These are phyloP conservation scores for Graphiopsis chlorocephala DNA, from an alignment of 2,329 filamentous ascomycete species.

Conservation along the genomic window DNA sequence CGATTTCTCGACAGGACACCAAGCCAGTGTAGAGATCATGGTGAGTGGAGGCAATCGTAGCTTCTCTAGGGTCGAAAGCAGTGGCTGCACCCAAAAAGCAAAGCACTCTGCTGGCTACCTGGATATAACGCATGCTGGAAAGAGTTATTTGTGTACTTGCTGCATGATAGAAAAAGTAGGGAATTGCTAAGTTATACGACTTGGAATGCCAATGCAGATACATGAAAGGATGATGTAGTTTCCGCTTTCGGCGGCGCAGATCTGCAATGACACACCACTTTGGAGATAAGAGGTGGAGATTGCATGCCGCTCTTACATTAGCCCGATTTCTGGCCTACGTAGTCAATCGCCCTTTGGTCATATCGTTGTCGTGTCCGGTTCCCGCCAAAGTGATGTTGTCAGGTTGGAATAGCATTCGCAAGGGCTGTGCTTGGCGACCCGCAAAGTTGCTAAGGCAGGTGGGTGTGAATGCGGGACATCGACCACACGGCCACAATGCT, in stretches of 20 bases:
- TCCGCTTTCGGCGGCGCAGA: background rate
- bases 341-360: background rate
- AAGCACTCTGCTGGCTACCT: background rate
- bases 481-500: background rate
- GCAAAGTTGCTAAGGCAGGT: background rate
- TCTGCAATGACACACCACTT: constrained; percentile 5
- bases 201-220: background rate
- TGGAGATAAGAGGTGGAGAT: constrained; percentile 10
- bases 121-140: background rate
- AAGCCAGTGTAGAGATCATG: constrained; percentile 52
- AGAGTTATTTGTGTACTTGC: background rate
- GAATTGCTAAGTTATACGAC: background rate
- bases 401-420: background rate
- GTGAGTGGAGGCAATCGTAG: constrained; percentile 58
- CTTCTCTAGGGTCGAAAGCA: constrained; percentile 54
- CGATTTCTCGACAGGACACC: constrained; percentile 54
- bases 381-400: background rate
- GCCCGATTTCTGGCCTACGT: background rate
- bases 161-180: background rate
- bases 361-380: background rate
- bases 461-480: background rate
- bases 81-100: background rate
- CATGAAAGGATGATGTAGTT: background rate
- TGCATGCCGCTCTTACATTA: background rate
- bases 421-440: background rate